Percentiles rank a stretch among this genome's conserved stretches.
Evolutionary conservation across 2,329 filamentous ascomycete genomes (phyloP).

Genomic region (Reticulascus tulasneorum): DNA sequence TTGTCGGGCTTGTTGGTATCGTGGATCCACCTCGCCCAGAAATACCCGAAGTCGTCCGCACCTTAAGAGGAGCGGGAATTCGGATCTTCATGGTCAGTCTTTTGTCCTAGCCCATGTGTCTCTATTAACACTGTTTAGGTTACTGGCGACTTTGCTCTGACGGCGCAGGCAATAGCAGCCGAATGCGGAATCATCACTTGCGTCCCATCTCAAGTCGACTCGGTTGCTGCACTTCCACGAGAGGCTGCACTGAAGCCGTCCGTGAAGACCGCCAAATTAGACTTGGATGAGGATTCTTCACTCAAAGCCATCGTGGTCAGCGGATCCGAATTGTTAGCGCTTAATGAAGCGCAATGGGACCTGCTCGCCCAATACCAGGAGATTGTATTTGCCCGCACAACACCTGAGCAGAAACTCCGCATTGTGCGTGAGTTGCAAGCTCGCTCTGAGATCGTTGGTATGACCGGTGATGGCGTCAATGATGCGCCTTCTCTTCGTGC

Average conservation of each 20-base stretch:
- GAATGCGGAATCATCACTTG: constrained; percentile 68
- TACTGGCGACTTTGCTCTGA: constrained; percentile 73
- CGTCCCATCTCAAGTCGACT: constrained; percentile 43
- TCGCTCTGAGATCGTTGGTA: constrained; percentile 65
- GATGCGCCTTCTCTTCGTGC: constrained; percentile 77
- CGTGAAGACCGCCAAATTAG: constrained; percentile 9
- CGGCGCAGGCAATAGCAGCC: constrained; percentile 67
- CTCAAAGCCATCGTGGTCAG: constrained; percentile 57
- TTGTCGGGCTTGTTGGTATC: constrained; percentile 72
- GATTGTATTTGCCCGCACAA: constrained; percentile 73
- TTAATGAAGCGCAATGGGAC: constrained; percentile 68
- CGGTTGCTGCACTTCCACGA: constrained; percentile 47
- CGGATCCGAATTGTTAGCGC: constrained; percentile 60
- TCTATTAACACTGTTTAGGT: constrained; percentile 35
- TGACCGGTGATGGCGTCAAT: constrained; percentile 86
- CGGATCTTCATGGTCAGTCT: constrained; percentile 67
- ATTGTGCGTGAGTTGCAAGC: constrained; percentile 73
- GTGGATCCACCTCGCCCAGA: constrained; percentile 75
- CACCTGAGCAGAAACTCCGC: constrained; percentile 73
- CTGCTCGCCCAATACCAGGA: constrained; percentile 62
- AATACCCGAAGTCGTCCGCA: constrained; percentile 63
- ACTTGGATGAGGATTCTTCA: constrained; percentile 16
- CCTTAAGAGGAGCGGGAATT: constrained; percentile 65
- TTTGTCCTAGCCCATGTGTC: not conserved
- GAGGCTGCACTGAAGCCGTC: constrained; percentile 16